Evolutionary conservation across 2,329 filamentous ascomycete species (phyloP).

Genomic region (Ramichloridium luteum): DNA sequence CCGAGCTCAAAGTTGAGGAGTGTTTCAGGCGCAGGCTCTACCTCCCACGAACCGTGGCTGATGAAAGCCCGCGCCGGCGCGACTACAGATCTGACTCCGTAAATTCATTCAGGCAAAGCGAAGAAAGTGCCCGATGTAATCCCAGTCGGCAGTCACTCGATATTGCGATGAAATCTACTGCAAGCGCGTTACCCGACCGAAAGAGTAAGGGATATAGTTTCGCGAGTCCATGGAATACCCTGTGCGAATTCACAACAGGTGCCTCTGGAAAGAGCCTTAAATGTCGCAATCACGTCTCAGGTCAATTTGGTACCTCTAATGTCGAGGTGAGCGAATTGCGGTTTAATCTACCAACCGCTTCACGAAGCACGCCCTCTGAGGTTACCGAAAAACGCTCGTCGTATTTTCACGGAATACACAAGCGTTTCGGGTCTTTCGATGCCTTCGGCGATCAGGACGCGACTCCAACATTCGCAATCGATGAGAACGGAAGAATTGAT

Average conservation of each 20-base stretch:
- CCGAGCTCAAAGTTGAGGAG: no score
- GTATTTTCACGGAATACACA: slow-evolving; percentile 9
- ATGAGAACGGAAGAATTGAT: slow-evolving; percentile 44
- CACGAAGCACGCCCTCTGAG: slow-evolving; percentile 15
- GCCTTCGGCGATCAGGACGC: slow-evolving; percentile 8
- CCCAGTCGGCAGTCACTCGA: no score
- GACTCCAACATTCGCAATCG: slow-evolving; percentile 14
- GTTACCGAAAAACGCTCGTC: slow-evolving; percentile 21
- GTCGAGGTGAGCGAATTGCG: slow-evolving; percentile 67
- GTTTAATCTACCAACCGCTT: slow-evolving; percentile 66
- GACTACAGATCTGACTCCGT: no score
- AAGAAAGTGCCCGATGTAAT: no score
- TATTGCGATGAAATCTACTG: no score
- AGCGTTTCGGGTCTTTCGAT: slow-evolving; percentile 7
- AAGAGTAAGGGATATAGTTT: slow-evolving; percentile 60
- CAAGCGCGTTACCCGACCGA: slow-evolving; percentile 27
- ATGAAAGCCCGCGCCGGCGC: no score
- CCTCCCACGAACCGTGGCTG: no score
- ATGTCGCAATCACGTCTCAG: slow-evolving; percentile 19
- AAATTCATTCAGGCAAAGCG: no score
- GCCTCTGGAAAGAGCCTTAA: slow-evolving; percentile 49
- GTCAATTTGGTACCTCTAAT: slow-evolving; percentile 22
- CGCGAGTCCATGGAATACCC: slow-evolving; percentile 72
- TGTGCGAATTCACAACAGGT: slow-evolving; percentile 74
- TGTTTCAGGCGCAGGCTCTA: no score